Evolutionary conservation across 306 rosid species (phyloP).

Genomic region (Styphnolobium japonicum): DNA sequence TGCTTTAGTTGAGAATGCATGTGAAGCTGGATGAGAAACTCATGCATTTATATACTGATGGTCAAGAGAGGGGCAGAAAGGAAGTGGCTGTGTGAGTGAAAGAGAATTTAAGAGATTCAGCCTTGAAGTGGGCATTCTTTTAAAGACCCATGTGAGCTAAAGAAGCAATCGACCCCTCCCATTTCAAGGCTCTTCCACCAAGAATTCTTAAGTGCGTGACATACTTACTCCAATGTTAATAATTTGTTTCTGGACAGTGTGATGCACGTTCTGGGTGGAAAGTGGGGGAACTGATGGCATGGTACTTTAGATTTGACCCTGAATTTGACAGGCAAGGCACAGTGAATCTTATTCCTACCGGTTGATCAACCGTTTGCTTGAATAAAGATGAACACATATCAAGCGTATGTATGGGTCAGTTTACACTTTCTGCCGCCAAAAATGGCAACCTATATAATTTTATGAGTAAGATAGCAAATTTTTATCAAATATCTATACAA

Average conservation of each 20-base stretch:
- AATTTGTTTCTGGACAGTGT: neutral
- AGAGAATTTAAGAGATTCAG: slow-evolving; percentile 58
- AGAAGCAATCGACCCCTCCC: slow-evolving; percentile 33
- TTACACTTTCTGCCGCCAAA: slow-evolving; percentile 43
- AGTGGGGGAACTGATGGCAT: slow-evolving; percentile 2
- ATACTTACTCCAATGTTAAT: neutral
- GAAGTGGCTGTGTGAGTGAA: slow-evolving; percentile 1
- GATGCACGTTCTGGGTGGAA: neutral
- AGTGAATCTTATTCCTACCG: slow-evolving; percentile 52
- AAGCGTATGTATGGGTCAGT: slow-evolving; percentile 31
- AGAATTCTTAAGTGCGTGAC: neutral
- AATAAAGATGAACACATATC: slow-evolving; percentile 16
- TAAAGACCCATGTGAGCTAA: slow-evolving; percentile 37
- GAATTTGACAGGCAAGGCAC: slow-evolving; percentile 39
- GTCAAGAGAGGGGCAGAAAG: neutral
- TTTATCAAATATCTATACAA: too few relatives aligned
- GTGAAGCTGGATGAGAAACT: slow-evolving; percentile 25
- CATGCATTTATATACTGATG: slow-evolving; percentile 45
- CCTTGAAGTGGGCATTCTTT: slow-evolving; percentile 64
- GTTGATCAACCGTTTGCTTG: slow-evolving; percentile 15
- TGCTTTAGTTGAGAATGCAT: slow-evolving; percentile 7
- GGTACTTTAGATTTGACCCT: slow-evolving; percentile 45
- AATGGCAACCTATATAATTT: neutral
- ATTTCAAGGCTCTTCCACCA: slow-evolving; percentile 6
- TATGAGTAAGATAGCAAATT: too few relatives aligned